These are phyloP conservation scores for Aegilops speltoides DNA, from an alignment of 176 grass and related monocot genomes.

Conservation along the genomic window DNA sequence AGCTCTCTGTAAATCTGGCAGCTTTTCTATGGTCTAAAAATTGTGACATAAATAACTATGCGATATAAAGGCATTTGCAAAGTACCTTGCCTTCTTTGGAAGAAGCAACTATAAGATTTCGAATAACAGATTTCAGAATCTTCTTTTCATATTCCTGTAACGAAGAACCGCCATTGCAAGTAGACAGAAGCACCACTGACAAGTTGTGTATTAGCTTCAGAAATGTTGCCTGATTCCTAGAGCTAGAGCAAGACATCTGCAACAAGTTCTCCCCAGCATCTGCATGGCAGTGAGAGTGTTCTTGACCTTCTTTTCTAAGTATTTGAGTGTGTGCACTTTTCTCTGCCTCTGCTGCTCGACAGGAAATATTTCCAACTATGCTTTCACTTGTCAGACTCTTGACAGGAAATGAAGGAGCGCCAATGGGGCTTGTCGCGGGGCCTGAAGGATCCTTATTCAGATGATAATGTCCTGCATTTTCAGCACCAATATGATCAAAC, in stretches of 20 bases:
- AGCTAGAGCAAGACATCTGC: conserved; percentile 28
- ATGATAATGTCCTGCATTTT: conserved; percentile 19
- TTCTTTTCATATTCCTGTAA: conserved; percentile 49
- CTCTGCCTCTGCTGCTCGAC: conserved; percentile 36
- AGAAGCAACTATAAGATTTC: conserved; percentile 59
- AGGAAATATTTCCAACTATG: conserved; percentile 19
- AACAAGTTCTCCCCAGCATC: conserved; percentile 17
- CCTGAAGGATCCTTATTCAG: conserved; percentile 27
- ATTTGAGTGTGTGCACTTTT: conserved; percentile 11
- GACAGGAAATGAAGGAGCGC: conserved; percentile 7
- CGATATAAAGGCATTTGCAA: conserved; percentile 16
- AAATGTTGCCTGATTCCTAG: conserved; percentile 24
- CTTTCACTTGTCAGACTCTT: conserved; percentile 24
- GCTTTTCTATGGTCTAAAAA: conserved; percentile 1
- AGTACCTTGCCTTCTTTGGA: conserved; percentile 56
- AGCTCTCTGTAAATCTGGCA: not conserved
- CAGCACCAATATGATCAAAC: conserved; percentile 15
- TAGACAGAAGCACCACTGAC: conserved; percentile 45
- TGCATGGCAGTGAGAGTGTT: conserved; percentile 24
- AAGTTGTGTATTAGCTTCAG: conserved; percentile 62
- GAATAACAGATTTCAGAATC: conserved; percentile 53
- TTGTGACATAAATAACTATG: not conserved
- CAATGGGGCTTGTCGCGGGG: conserved; percentile 27
- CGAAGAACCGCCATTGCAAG: conserved; percentile 37
- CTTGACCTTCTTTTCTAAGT: conserved; percentile 35